A percentile compares a stretch with the other conserved stretches of the same genome.
Evolutionary conservation across 441 rosid genomes (phyloP).

Genomic region (Metrosideros polymorpha): DNA sequence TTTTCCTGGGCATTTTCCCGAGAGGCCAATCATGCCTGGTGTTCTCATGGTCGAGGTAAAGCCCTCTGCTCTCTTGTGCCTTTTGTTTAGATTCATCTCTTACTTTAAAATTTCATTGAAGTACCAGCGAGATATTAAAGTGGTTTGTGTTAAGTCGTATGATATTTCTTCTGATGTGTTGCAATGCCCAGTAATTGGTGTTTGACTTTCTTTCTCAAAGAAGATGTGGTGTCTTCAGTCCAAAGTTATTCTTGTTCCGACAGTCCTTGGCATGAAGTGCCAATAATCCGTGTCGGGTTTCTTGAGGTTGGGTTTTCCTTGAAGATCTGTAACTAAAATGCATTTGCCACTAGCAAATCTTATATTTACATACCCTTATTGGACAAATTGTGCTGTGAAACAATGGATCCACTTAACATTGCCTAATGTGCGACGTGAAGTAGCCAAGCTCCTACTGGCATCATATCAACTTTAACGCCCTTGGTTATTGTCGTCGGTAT

Average conservation of each 20-base stretch:
- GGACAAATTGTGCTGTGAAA: background rate
- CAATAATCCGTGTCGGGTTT: background rate
- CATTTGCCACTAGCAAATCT: background rate
- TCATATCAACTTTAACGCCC: background rate
- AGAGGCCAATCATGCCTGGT: conserved; percentile 92
- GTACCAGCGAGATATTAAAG: background rate
- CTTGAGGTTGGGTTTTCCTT: background rate
- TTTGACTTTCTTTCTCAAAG: background rate
- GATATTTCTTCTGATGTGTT: background rate
- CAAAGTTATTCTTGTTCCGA: background rate
- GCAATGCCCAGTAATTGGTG: background rate
- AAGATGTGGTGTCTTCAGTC: background rate
- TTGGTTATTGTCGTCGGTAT: background rate
- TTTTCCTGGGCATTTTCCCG: conserved; percentile 94
- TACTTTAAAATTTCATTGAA: background rate
- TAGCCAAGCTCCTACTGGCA: background rate
- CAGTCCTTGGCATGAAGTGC: background rate
- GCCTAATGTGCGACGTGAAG: background rate
- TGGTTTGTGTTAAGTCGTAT: background rate
- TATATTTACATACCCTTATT: background rate
- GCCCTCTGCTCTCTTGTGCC: background rate
- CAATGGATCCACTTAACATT: background rate
- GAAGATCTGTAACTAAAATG: background rate
- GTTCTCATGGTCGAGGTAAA: conserved; percentile 92
- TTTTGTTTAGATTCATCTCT: background rate